Base-by-base conservation (phyloP, 768 basidiomycete genomes). In the Pisolithus tinctorius region DNA sequence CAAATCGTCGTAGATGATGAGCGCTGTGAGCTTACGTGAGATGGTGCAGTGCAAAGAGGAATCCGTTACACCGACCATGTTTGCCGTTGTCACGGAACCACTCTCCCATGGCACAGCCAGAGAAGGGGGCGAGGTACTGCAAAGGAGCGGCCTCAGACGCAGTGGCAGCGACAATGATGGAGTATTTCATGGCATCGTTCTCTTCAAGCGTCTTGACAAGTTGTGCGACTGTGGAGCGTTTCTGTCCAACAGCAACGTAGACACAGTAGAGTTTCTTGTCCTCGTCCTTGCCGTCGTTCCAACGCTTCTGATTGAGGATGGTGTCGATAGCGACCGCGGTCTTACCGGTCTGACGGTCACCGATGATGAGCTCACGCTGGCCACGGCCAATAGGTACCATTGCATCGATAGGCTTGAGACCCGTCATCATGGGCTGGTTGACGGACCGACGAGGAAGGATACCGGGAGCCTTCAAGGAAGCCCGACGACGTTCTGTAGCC, bases 61-160 rank as follows among this genome's bases (percentile, higher is more conserved):
- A 44, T 14, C 13, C n/a, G 44, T 1, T 29, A n/a, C 25, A 61
- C 83, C 49, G 63, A 88, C 88, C 94, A 74, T 99, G 96, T 78
- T 95, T 97, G 78, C 93, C 95, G 71, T 99, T 99, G 77, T 99
- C 96, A 75, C 93, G 90, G 96, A 99, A 99, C 95, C 95, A 99
- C 77, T 99, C 96, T 71, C 96, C 96, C 93, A 99, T 99, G 65
- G 96, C 96, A 74, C 93, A 95, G 58, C 96, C 96, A 60, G 96
- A 95, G 92, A 99, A 99, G 60, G 96, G 96, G 64, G 96, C 96
- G 63, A 99, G 89, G 77, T 97, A 99, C 71, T 99, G 96, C 51
- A 99, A 81, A 61, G 96, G 96, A 61, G 96, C 96, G 63, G 96
- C 96, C 78, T 99, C 96, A 26, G 94, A 97, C 51, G 96, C 96